Evolutionary conservation across 2,329 filamentous ascomycete species (phyloP), one percentile per base, ranked within the genome.

Genomic region (Aspergillus fischeri): DNA sequence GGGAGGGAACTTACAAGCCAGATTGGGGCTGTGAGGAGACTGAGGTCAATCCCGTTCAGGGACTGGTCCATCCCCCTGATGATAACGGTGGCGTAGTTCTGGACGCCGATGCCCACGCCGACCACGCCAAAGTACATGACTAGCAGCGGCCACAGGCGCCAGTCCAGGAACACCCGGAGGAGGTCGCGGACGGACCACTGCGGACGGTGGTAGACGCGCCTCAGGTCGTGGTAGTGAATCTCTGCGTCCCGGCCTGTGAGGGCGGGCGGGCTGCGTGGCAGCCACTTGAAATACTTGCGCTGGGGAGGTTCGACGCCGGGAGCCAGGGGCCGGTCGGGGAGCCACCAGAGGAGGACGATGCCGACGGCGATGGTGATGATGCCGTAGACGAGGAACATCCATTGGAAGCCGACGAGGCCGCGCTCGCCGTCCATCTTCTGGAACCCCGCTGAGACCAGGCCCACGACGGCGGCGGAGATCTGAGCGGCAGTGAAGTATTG

Each of bases 41-140:
- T 93, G 60, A 96, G 81, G 62, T 90, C 81, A 29, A 96, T 83
- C 27, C 85, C 85, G 2, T 84, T 90, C 57, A 95, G 86, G 0
- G 77, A 76, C 0, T 90, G 85, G 69, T 92, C 86, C 68, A 94
- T 94, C 9, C 86, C 84, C 17, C 84, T 81, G 66, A 96, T 94
- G 66, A 96, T 96, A 63, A 96, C 85, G 2, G 88, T 93, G 32
- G 89, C 90, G 69, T 96, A 96, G 49, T 90, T 85, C 75, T 96
- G 91, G 0, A 91, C 92, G 48, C 91, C 92, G 60, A 96, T 96
- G 8, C 92, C 92, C 3, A 96, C 92, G 24, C 92, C 92, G 1
- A 96, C 92, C 3, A 96, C 92, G 21, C 92, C 92, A 76, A 96
- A 96, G 76, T 96, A 96, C 92, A 96, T 96, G 53, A 96, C 70